Evolutionary conservation across 371 early-diverging fungal species (phyloP), one percentile per base, ranked within the genome.

Genomic region (Apophysomyces ossiformis): DNA sequence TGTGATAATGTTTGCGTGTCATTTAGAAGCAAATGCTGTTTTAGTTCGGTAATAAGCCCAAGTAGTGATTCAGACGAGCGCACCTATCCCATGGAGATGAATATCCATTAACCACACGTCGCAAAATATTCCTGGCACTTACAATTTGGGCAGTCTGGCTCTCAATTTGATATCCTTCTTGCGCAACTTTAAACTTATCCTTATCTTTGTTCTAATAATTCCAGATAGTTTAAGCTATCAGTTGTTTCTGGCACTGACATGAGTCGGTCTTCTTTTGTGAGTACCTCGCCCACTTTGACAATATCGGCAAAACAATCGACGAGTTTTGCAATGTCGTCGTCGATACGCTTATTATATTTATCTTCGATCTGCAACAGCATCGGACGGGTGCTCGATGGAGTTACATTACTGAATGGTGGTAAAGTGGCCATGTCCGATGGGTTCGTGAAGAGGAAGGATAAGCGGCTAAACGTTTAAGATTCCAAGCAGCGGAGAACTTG

Each of bases 61-160:
- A 92, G 70, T 16, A 92, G 73, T 0, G 89, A 85, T 71, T 92
- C 89, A 38, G 87, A 82, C 0, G 90, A 85, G 60, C 83, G 82
- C 2, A 87, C 81, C 89, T 88, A 64, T 57, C 7, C 46, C 7
- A 56, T 13, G 21, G 12, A 11, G 54, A 38, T 32, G 37, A 15
- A 58, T 36, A 57, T 16, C 12, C 45, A 41, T 13, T 12, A 60
- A 7, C 8, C 0, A 26, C 32, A 26, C 3, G 32, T 26, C 32
- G 32, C 2, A 26, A 3, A 26, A 26, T 2, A n/a, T 12, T 18
- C 5, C 57, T 57, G n/a, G 59, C 26, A 2, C 78, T 75, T 75
- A 92, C 90, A 63, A 92, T 89, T 66, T 92, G 89, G 16, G 90
- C 86, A n/a, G 89, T 81, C 26, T 89, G 83, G 18, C 88, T 87